Evolutionary conservation across 179 eudicot genomes (phyloP), one percentile per base, ranked within the genome.

Genomic region (Gypsophila paniculata): DNA sequence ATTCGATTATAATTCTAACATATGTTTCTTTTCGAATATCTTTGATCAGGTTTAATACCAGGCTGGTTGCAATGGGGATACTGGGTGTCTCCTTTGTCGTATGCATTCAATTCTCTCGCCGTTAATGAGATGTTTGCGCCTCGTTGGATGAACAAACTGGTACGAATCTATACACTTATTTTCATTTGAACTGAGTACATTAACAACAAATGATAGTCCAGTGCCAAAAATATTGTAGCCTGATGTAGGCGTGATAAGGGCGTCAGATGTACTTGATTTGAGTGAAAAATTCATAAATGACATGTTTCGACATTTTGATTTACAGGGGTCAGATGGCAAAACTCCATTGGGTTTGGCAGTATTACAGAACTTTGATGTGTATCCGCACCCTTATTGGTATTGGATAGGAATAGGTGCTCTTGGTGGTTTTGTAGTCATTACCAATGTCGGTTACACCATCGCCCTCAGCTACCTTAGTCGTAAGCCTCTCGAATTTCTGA

Each of bases 321-420:
- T 42, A 48, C 84, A 94, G 99, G 96, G 84, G 22, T 80, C 96
- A 6, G 97, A 94, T 69, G 78, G 81, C 11, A 26, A 11, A 4
- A 89, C 90, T 38, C 79, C 77, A 13, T 74, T 94, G 69, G 99
- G 96, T 8, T n/a, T 86, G 15, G 74, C 79, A 74, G 83, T 93
- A 18, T 69, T 91, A 75, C 74, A 78, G 51, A 86, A 84, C 76
- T 89, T 91, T 25, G 73, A 76, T 68, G 87, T 91, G 19, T 86
- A 72, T 64, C 76, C 86, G 8, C 73, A 89, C 0, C 62, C 29
- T 21, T 78, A 82, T 48, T 92, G 96, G 97, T 85, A 82, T 77
- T 95, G 99, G 99, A 95, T 95, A 69, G 99, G 97, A n/a, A 84
- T 86, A 6, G 96, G 81, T 61, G 89, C 87, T 61, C 87, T 95